A percentile compares a stretch with the other conserved stretches of the same genome.
These are phyloP conservation scores for Phytophthora fragariaefolia DNA, from an alignment of 352 stramenopile genomes.

Conservation along the genomic window DNA sequence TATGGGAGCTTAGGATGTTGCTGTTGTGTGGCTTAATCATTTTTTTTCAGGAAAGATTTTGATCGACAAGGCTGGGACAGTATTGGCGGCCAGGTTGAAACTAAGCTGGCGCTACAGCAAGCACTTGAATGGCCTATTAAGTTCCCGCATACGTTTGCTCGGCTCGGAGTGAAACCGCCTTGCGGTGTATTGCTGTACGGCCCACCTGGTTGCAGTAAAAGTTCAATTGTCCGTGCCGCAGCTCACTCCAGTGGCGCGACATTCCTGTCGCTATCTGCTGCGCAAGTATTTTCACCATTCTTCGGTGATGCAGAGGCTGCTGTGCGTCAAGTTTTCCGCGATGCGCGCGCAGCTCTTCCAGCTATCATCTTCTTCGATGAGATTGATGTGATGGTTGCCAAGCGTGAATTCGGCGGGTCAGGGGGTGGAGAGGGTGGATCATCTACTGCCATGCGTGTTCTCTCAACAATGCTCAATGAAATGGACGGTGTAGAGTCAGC, in stretches of 20 bases:
- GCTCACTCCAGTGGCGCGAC: conserved; percentile 78
- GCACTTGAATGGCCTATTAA: conserved; percentile 90
- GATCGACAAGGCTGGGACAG: conserved; percentile 72
- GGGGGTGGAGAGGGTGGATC: conserved; percentile 44
- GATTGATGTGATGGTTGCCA: conserved; percentile 88
- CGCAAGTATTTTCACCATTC: conserved; percentile 90
- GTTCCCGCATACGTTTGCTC: conserved; percentile 74
- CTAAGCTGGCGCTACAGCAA: conserved; percentile 83
- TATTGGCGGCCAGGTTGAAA: conserved; percentile 76
- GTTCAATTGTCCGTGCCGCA: conserved; percentile 85
- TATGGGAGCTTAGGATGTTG: neutral
- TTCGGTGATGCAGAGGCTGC: conserved; percentile 89
- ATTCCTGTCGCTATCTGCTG: conserved; percentile 88
- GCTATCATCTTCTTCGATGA: conserved; percentile 95
- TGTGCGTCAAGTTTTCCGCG: conserved; percentile 80
- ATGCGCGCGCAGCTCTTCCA: conserved; percentile 78
- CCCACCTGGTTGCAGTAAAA: conserved; percentile 92
- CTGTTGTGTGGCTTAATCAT: too few species aligned
- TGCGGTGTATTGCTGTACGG: conserved; percentile 90
- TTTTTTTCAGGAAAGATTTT: conserved; percentile 58
- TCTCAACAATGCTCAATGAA: conserved; percentile 98
- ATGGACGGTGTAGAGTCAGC: conserved; percentile 97
- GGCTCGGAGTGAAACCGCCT: conserved; percentile 74
- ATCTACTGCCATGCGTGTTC: conserved; percentile 89
- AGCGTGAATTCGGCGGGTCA: conserved; percentile 71